These are phyloP conservation scores for Colletotrichum godetiae DNA, from an alignment of 2,329 filamentous ascomycete species.

Conservation along the genomic window DNA sequence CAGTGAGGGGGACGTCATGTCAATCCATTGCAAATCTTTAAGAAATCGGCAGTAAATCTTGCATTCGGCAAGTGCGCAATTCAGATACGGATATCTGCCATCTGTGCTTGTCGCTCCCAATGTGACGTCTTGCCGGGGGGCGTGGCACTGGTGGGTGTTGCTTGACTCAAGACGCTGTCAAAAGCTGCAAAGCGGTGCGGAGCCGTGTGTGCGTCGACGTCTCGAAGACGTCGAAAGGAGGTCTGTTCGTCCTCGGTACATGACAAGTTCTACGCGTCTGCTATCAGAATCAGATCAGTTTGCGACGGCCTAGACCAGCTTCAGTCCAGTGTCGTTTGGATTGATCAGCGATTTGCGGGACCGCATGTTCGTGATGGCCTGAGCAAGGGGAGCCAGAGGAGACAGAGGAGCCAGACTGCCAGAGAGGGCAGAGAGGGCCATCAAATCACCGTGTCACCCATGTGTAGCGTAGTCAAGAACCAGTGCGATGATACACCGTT, in stretches of 20 bases:
- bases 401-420: no score
- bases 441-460: neutral
- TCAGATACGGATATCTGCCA: neutral
- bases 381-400: neutral
- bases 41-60: neutral
- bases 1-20: neutral
- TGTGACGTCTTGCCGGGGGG: constrained; percentile 6
- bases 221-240: neutral
- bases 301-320: neutral
- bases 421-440: neutral
- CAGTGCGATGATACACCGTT: neutral
- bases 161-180: neutral
- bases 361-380: constrained; percentile 1
- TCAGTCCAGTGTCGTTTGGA: neutral
- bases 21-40: neutral
- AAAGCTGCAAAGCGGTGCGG: neutral
- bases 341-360: constrained; percentile 13
- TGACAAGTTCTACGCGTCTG: neutral
- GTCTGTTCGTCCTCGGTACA: neutral
- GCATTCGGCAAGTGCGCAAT: neutral
- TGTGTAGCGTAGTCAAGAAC: neutral
- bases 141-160: neutral
- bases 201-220: neutral
- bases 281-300: neutral
- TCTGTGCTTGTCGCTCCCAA: neutral